These are phyloP conservation scores for Solanum habrochaites DNA, from an alignment of 257 asterid species.

Conservation along the genomic window DNA sequence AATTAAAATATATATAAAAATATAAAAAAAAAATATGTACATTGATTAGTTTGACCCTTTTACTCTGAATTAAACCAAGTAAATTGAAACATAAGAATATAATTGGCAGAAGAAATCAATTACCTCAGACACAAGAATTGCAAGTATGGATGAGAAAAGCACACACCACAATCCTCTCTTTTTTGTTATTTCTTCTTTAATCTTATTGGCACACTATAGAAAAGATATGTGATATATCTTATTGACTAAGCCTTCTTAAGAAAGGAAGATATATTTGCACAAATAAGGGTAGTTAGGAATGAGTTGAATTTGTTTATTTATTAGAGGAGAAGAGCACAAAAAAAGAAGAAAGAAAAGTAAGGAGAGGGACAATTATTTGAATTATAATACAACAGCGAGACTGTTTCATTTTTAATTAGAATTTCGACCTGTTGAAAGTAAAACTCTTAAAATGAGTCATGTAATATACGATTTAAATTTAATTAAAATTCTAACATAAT, in stretches of 20 bases:
- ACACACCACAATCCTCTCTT: background rate
- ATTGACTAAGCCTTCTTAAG: background rate
- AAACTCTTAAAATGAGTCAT: no score
- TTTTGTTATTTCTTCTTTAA: background rate
- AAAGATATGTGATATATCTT: background rate
- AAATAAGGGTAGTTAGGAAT: background rate
- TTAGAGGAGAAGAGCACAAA: background rate
- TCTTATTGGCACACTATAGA: background rate
- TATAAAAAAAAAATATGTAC: background rate
- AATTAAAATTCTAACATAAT: no score
- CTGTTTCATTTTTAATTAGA: no score
- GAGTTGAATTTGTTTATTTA: background rate
- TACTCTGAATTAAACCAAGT: background rate
- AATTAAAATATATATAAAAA: no score
- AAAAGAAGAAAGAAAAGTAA: no score
- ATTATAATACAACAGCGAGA: no score
- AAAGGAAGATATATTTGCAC: background rate
- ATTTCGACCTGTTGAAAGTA: no score
- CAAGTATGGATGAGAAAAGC: background rate
- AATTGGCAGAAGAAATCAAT: background rate
- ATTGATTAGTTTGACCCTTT: no score
- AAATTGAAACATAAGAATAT: background rate
- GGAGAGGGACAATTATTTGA: no score
- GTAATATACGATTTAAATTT: no score
- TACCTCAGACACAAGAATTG: background rate